A percentile compares a stretch with the other conserved stretches of the same genome.
Evolutionary conservation across 768 basidiomycete species (phyloP).

Genomic region (Holtermanniella nyarrowii): DNA sequence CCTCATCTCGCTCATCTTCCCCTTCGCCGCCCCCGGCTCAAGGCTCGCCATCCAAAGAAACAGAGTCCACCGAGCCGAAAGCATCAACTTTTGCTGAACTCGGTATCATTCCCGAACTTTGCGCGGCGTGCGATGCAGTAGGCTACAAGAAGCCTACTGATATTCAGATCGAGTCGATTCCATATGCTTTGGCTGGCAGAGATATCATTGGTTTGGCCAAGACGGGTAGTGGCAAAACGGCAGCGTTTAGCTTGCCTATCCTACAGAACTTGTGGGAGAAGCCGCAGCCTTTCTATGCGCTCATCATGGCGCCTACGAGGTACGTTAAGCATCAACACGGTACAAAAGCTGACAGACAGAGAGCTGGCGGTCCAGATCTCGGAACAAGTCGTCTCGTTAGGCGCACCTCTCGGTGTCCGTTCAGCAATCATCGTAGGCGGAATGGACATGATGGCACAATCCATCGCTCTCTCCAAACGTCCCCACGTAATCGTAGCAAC

Average conservation of each 20-base stretch:
- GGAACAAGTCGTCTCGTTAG: slow-evolving; percentile 88
- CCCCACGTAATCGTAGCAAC: slow-evolving; percentile 95
- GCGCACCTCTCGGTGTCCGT: slow-evolving; percentile 83
- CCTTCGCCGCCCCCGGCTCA: not conserved
- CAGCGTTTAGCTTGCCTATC: slow-evolving; percentile 91
- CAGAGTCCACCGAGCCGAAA: slow-evolving; percentile 6
- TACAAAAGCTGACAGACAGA: slow-evolving; percentile 38
- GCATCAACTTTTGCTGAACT: slow-evolving; percentile 61
- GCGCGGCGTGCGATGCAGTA: slow-evolving; percentile 70
- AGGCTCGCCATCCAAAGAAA: not conserved
- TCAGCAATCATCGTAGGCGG: slow-evolving; percentile 91
- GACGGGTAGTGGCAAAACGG: slow-evolving; percentile 96
- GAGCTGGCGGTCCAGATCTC: slow-evolving; percentile 97
- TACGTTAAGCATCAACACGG: slow-evolving; percentile 14
- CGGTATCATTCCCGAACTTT: slow-evolving; percentile 78
- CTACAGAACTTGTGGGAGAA: slow-evolving; percentile 87
- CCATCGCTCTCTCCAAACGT: slow-evolving; percentile 80
- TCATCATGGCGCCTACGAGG: slow-evolving; percentile 88
- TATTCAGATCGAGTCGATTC: slow-evolving; percentile 76
- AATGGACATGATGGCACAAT: slow-evolving; percentile 79
- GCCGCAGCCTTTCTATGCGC: slow-evolving; percentile 83
- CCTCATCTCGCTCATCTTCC: not conserved
- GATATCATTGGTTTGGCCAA: slow-evolving; percentile 98
- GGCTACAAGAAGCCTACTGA: slow-evolving; percentile 78
- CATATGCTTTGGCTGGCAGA: slow-evolving; percentile 75